Evolutionary conservation across 2,329 filamentous ascomycete genomes (phyloP), one percentile per base, ranked within the genome.

Genomic region (Aspergillus fructus): DNA sequence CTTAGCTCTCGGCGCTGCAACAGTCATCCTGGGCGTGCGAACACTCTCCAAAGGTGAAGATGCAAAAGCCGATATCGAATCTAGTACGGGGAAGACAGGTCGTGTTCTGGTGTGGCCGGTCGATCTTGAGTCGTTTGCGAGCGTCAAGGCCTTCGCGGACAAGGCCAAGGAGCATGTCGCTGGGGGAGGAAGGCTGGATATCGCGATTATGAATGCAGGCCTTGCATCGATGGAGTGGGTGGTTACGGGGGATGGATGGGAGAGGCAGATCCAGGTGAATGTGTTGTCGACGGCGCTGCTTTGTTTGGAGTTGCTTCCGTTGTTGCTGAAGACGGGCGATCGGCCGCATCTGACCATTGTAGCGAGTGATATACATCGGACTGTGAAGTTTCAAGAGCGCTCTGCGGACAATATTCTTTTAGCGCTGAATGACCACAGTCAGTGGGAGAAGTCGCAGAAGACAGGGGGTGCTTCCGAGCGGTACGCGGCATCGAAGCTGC

Each of bases 11-110:
- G 70, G 72, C 11, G 75, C 74, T 21, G 66, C 64, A 1, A 75
- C 70, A 12, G 64, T 82, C 39, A 79, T 82, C 55, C 67, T 82
- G 27, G 77, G 74, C 6, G 75, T 78, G 24, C 76, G 80, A 15
- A 74, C 64, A 17, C 19, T 71, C 5, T 64, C 68, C 21, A 80
- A 79, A 59, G 79, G 79, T 45, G 71, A 81, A 59, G 70, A 66
- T 0, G 80, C 80, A 0, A 75, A 66, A 21, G 68, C 73, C 48
- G 77, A 81, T 43, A 72, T 76, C 49, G 45, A 63, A 8, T 75
- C 71, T 1, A 67, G 66, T 5, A 68, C 66, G 4, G 27, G 27
- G 1, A 30, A 4, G 9, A 30, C 27, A 4, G 27, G 27, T 4
- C 27, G 27, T 30, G 63, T 80, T 40, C 72, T 79, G 59, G 78